These are phyloP conservation scores for Aciculosporium take DNA, from an alignment of 2,329 filamentous ascomycete genomes.

Conservation along the genomic window DNA sequence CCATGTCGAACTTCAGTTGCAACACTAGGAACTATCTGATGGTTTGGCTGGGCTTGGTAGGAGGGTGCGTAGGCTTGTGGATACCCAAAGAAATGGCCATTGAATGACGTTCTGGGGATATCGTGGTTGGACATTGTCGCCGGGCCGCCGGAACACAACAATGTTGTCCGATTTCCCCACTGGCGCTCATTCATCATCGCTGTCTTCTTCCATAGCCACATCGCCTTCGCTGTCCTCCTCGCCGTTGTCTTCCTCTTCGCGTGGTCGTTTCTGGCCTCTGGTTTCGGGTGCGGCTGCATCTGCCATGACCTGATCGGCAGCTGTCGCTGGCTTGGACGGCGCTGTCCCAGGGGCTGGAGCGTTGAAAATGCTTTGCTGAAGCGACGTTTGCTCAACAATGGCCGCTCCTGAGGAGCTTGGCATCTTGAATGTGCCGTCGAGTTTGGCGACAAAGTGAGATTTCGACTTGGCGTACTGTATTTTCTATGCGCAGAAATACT, in stretches of 20 bases:
- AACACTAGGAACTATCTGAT: slow-evolving; percentile 59
- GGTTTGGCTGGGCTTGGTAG: slow-evolving; percentile 80
- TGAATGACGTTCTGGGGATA: slow-evolving; percentile 13
- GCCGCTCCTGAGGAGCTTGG: slow-evolving; percentile 39
- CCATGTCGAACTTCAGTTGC: slow-evolving; percentile 54
- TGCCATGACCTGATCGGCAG: slow-evolving; percentile 32
- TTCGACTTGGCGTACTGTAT: slow-evolving; percentile 84
- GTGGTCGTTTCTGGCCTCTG: slow-evolving; percentile 54
- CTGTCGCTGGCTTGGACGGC: slow-evolving; percentile 34
- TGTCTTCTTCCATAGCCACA: slow-evolving; percentile 55
- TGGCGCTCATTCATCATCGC: slow-evolving; percentile 49
- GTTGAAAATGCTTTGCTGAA: slow-evolving; percentile 71
- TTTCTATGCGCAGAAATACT: slow-evolving; percentile 40
- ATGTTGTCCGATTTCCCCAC: not conserved
- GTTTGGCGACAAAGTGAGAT: slow-evolving; percentile 75
- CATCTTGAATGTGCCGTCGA: slow-evolving; percentile 78
- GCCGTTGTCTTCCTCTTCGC: slow-evolving; percentile 48
- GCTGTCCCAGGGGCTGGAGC: slow-evolving; percentile 41
- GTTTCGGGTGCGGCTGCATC: slow-evolving; percentile 39
- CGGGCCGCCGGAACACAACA: not conserved
- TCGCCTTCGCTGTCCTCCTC: slow-evolving; percentile 56
- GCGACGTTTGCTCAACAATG: slow-evolving; percentile 51
- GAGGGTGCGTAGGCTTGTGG: slow-evolving; percentile 64
- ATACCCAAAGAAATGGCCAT: slow-evolving; percentile 56
- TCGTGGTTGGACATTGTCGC: not conserved